Base-by-base conservation (phyloP, 192 early-diverging fungal species). In the Lobosporangium transversale region DNA sequence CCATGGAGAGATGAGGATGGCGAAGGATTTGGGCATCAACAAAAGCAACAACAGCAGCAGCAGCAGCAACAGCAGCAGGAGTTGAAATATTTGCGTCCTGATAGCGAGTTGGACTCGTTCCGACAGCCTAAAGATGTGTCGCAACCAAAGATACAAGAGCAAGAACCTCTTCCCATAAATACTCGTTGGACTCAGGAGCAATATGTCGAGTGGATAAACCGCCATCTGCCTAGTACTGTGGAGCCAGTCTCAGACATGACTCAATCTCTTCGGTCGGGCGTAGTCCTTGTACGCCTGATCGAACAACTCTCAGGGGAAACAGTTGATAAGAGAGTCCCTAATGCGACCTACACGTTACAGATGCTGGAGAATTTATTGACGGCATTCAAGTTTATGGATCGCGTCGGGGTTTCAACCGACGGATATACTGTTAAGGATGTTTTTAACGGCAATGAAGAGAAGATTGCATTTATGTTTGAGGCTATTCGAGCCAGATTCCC, bases 381-480 rank as follows among this genome's bases (percentile, higher is more conserved):
- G 1, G 85, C 83, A 0, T 84, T 86, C 64, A 86, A 86, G 48
- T 86, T 86, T 24, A 86, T 86, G 85, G 85, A 83, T 31, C 62
- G 82, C 1, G 85, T 84, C 35, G 85, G 85, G 7, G 74, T 86
- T 36, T 71, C 78, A n/a, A 81, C 83, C 0, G 82, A 84, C 26
- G 85, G 85, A 7, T 86, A 82, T 49, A 86, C 82, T 0, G 83
- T 86, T 56, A 86, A 86, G 79, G 85, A 83, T 66, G 79, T 76
- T 40, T 76, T 76, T 40, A 76, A 76, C 24, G 73, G 73, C 45
- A 76, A 76, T 18, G 73, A 76, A 15, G 63, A 66, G 21, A 76
- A 67, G 73, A 76, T 76, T 32, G 26, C 58, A 14, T 2, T 57
- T 36, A 76, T 76, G 73, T 76, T 76, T 37, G 64, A 76, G 36